phyloP scores from a whole-genome alignment of 1,284 basidiomycete genomes.

The Trametes versicolor region DNA sequence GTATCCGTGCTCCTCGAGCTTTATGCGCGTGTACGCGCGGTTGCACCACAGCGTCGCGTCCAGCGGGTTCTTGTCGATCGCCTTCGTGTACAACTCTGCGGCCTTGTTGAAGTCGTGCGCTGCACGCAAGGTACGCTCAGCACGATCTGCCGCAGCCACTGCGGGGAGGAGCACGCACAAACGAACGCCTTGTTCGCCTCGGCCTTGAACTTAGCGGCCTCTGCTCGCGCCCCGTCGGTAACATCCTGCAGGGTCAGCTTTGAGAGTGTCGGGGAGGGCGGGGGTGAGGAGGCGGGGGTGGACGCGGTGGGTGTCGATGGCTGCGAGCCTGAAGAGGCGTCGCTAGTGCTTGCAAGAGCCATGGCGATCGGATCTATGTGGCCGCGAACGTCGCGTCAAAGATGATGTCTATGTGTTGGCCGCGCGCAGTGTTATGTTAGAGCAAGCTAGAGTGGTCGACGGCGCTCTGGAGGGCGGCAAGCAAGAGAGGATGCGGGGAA shows the following conservation, averaged over 20 bases:
- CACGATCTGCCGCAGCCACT: neutral
- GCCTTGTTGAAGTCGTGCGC: constrained; percentile 68
- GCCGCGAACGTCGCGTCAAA: neutral
- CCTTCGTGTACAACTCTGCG: constrained; percentile 80
- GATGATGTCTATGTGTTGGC: neutral
- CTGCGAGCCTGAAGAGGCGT: constrained; percentile 41
- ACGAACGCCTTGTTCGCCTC: constrained; percentile 90
- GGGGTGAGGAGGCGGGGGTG: constrained; percentile 55
- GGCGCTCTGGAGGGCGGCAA: neutral
- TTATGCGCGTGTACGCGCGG: constrained; percentile 81
- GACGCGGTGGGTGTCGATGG: constrained; percentile 51
- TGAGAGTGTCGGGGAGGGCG: constrained; percentile 66
- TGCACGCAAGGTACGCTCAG: constrained; percentile 34
- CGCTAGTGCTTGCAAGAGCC: constrained; percentile 15
- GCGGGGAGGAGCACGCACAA: constrained; percentile 50
- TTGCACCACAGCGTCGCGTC: constrained; percentile 86
- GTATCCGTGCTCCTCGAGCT: constrained; percentile 85
- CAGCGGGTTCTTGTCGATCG: constrained; percentile 81
- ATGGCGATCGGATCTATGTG: constrained; percentile 22
- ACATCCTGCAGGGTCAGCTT: constrained; percentile 62
- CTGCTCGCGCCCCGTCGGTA: constrained; percentile 73
- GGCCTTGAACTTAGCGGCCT: constrained; percentile 78
- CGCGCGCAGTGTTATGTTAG: neutral
- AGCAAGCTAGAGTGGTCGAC: constrained; percentile 9
- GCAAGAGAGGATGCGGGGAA: neutral